Conservation (phyloP, 2,329 filamentous ascomycete species). For the Calonectria crousiana region DNA sequence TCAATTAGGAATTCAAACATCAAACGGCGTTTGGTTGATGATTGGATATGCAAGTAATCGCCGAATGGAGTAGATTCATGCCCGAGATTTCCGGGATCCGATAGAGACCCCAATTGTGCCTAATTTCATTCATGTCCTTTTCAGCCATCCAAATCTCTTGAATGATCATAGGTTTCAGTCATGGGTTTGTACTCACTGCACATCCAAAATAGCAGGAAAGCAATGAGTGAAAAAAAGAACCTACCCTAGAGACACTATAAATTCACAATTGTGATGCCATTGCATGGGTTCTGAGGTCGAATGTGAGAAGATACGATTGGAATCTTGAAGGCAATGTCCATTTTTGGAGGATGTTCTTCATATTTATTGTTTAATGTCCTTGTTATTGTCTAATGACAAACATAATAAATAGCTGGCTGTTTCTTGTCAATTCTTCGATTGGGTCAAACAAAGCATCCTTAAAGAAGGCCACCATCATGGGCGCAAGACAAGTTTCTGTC, state of each 20-base stretch:
- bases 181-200: background rate
- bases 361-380: background rate
- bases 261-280: background rate
- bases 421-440: too few relatives aligned
- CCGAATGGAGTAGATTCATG: background rate
- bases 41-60: background rate
- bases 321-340: background rate
- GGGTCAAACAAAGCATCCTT: background rate
- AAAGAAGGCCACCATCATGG: background rate
- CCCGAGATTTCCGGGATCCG: background rate
- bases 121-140: too few relatives aligned
- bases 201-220: background rate
- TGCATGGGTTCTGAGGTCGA: background rate
- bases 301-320: too few relatives aligned
- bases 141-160: background rate
- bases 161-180: background rate
- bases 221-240: background rate
- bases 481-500: background rate
- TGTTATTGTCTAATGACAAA: background rate
- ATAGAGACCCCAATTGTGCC: background rate
- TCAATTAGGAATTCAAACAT: background rate
- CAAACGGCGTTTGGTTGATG: background rate
- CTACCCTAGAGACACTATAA: background rate
- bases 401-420: background rate
- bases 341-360: background rate